Evolutionary conservation across 2,329 filamentous ascomycete species (phyloP).

Genomic region (Stagonosporopsis cucurbitacearum): DNA sequence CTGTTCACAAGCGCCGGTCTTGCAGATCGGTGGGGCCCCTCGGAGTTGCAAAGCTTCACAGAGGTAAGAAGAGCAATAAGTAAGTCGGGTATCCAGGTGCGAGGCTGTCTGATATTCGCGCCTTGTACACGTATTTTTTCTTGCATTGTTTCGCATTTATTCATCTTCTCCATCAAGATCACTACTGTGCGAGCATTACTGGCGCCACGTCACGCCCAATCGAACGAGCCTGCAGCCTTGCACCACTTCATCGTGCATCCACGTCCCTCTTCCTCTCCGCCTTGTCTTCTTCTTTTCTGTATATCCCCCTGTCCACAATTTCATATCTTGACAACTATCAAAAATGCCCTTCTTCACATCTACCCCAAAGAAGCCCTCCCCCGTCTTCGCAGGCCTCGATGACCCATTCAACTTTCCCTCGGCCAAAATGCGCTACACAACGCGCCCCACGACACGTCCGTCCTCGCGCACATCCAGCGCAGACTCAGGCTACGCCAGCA

Average conservation of each 20-base stretch:
- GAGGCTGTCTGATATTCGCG: conserved; percentile 1
- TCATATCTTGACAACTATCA: not conserved
- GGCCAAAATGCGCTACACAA: conserved; percentile 3
- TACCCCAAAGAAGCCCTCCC: not conserved
- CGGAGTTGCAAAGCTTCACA: conserved; percentile 3
- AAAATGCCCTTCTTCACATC: conserved; percentile 11
- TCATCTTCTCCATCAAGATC: not conserved
- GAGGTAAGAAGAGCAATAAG: conserved; percentile 1
- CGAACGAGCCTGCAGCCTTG: not conserved
- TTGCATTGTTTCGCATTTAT: not conserved
- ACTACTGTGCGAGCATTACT: not conserved
- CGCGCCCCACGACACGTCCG: not conserved
- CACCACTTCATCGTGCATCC: not conserved
- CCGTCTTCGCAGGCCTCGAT: conserved; percentile 13
- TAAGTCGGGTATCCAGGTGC: not conserved
- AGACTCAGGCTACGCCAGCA: conserved; percentile 22
- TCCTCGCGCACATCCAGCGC: not conserved
- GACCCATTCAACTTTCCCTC: conserved; percentile 16
- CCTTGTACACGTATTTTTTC: not conserved
- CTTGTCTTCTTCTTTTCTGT: not conserved
- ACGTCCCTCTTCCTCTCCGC: not conserved
- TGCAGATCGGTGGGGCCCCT: conserved; percentile 14
- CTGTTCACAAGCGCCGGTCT: conserved; percentile 8
- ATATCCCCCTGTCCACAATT: not conserved
- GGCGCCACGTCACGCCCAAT: conserved; percentile 4